Percentiles rank a stretch among this genome's conserved stretches.
Conservation (phyloP, 495 filamentous ascomycete genomes). For the Lophiostoma macrostomum region DNA sequence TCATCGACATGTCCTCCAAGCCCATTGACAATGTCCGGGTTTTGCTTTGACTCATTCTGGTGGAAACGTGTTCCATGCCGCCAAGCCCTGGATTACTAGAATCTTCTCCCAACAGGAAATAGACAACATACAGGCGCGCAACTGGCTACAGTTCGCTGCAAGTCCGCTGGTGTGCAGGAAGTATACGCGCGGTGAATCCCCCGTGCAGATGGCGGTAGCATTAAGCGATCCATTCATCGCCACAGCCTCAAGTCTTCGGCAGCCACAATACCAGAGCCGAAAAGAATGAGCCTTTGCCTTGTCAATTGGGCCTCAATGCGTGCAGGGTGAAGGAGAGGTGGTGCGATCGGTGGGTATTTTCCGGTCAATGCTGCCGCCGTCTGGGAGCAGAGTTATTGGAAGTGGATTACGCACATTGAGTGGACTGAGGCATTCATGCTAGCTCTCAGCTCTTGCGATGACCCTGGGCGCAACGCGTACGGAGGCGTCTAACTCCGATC, state of each 20-base stretch:
- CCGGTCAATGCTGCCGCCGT: slow-evolving; percentile 24
- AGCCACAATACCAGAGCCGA: slow-evolving; percentile 11
- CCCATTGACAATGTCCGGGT: background rate
- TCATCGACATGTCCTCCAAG: background rate
- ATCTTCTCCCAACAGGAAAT: background rate
- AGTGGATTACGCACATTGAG: slow-evolving; percentile 7
- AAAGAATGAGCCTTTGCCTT: slow-evolving; percentile 8
- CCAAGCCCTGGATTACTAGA: background rate
- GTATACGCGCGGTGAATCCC: background rate
- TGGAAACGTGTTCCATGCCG: slow-evolving; percentile 11
- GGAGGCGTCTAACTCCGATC: slow-evolving; percentile 7
- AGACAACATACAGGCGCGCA: background rate
- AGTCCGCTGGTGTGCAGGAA: background rate
- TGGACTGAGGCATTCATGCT: slow-evolving; percentile 11
- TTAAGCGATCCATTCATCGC: slow-evolving; percentile 26
- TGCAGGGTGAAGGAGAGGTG: slow-evolving; percentile 14
- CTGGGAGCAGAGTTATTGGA: slow-evolving; percentile 1
- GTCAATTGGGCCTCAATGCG: slow-evolving; percentile 27
- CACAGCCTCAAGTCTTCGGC: slow-evolving; percentile 23
- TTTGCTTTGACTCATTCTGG: slow-evolving; percentile 21
- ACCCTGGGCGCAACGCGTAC: slow-evolving; percentile 5
- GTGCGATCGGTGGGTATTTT: too few species aligned
- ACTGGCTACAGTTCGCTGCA: slow-evolving; percentile 3
- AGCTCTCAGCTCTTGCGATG: slow-evolving; percentile 7
- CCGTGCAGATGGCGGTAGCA: background rate